These are phyloP conservation scores for Lotus japonicus DNA, from an alignment of 306 rosid genomes.

Conservation along the genomic window DNA sequence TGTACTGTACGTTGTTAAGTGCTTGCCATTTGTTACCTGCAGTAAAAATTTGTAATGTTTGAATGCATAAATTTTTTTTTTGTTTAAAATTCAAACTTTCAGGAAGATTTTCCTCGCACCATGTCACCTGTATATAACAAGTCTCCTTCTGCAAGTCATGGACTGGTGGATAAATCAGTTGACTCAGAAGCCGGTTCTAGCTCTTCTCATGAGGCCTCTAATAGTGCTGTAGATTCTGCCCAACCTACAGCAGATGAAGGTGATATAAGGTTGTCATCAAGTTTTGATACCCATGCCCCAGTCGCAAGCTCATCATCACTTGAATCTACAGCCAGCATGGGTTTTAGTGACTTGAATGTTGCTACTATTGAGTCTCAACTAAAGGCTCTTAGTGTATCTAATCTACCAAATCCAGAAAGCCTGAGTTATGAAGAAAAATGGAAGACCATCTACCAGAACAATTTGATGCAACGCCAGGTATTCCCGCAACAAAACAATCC, in stretches of 20 bases:
- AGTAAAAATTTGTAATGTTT: too few relatives aligned
- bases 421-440: constrained; percentile 38
- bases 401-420: constrained; percentile 32
- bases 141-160: constrained; percentile 4
- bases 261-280: constrained; percentile 28
- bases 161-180: constrained; percentile 26
- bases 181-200: constrained; percentile 33
- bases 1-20: too few relatives aligned
- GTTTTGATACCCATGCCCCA: constrained; percentile 19
- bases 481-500: constrained; percentile 28
- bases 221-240: constrained; percentile 8
- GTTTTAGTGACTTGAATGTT: constrained; percentile 36
- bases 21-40: background rate
- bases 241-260: constrained; percentile 26
- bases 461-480: constrained; percentile 29
- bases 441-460: constrained; percentile 38
- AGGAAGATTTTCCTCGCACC: constrained; percentile 43
- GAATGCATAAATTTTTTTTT: too few relatives aligned
- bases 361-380: constrained; percentile 36
- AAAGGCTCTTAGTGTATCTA: constrained; percentile 41
- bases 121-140: constrained; percentile 38
- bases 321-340: constrained; percentile 30
- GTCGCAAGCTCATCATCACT: constrained; percentile 31
- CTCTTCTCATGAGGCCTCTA: constrained; percentile 31
- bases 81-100: constrained; percentile 26